Evolutionary conservation across 2,329 filamentous ascomycete genomes (phyloP), one percentile per base, ranked within the genome.

Genomic region (Phyllosticta citriasiana): DNA sequence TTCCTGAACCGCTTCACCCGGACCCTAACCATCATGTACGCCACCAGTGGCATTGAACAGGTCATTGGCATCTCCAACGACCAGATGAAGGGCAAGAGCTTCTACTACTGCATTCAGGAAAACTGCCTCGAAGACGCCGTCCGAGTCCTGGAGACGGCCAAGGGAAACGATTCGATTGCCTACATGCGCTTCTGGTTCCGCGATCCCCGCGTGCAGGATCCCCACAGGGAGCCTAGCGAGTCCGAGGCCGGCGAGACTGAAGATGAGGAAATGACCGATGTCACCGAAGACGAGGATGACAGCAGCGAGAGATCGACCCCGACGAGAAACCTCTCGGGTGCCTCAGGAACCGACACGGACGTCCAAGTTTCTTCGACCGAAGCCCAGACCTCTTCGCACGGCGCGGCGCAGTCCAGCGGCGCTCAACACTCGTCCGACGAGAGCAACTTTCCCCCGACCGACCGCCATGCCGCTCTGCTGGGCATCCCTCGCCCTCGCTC

Each of bases 141-240:
- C 35, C 83, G 84, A 64, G 92, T 88, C 67, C 75, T 96, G 33
- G 91, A 95, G 73, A 88, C 88, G 65, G 90, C 91, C 24, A 96
- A 96, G 71, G 87, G 88, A 27, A 95, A 96, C 67, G 89, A 96
- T 71, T 95, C 91, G 1, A 94, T 95, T 68, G 90, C 91, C 1
- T 95, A 96, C 68, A 79, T 96, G 63, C 87, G 91, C 19, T 96
- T 95, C 72, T 89, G 86, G 82, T 93, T 88, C 68, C 82, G 88
- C 59, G 87, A 94, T 70, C 89, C 89, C 19, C 80, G 87, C 30
- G 26, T 47, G 16, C 35, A 35, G 24, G 55, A 57, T 12, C 80
- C 74, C 59, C 75, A 78, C 57, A 66, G 69, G 14, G 66, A 68
- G 4, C 67, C 67, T 27, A 80, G 82, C 60, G 79, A 83, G 57